These are phyloP conservation scores for Entrophospora sp. DNA, from an alignment of 192 early-diverging fungal genomes.

Conservation along the genomic window DNA sequence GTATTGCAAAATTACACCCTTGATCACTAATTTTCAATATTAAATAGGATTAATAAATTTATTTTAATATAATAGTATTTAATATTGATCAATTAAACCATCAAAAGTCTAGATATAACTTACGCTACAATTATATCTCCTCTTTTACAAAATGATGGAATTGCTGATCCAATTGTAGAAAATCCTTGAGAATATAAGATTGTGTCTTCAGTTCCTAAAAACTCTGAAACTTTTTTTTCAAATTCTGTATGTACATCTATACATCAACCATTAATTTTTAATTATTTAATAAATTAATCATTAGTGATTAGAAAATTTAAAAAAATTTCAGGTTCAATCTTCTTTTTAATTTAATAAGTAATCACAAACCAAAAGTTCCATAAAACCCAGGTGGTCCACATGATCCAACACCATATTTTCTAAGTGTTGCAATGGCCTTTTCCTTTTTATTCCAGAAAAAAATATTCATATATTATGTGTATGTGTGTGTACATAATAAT, in stretches of 20 bases:
- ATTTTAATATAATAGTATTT: background rate
- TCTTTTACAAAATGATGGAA: constrained; percentile 93
- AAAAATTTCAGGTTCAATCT: too few relatives aligned
- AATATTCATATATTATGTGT: constrained; percentile 1
- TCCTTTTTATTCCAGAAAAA: constrained; percentile 29
- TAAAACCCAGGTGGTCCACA: constrained; percentile 97
- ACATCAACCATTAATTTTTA: too few relatives aligned
- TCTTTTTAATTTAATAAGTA: too few relatives aligned
- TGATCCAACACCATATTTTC: constrained; percentile 90
- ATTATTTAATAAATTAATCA: too few relatives aligned
- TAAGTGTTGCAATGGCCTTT: constrained; percentile 72
- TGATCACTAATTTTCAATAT: constrained; percentile 58
- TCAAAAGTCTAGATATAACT: constrained; percentile 23
- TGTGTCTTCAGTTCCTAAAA: constrained; percentile 71
- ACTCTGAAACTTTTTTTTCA: constrained; percentile 77
- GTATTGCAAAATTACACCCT: constrained; percentile 73
- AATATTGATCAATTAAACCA: background rate
- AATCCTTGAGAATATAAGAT: constrained; percentile 95
- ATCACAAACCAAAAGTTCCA: constrained; percentile 67
- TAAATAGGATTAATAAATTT: constrained; percentile 18
- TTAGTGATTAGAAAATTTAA: too few relatives aligned
- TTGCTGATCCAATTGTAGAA: constrained; percentile 80
- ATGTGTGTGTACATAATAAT: too few relatives aligned
- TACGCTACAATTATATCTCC: constrained; percentile 88
- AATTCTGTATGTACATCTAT: constrained; percentile 91